phyloP scores from a whole-genome alignment of 169 alveolate genomes.

The Condylostoma magnum region DNA sequence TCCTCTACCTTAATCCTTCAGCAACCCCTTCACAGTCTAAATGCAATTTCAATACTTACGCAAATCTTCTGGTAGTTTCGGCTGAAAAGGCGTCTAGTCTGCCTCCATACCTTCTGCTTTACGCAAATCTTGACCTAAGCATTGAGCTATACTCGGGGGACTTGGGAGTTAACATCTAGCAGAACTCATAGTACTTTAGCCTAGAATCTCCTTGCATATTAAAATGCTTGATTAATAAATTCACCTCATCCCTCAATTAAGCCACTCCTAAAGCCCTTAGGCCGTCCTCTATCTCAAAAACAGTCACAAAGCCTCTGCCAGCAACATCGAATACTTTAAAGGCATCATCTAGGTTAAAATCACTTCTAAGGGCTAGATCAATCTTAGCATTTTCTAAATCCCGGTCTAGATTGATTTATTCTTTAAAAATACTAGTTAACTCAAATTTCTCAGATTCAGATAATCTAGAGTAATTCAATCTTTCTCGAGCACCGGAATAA shows the following conservation, averaged over 20 bases:
- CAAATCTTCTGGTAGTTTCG: not conserved
- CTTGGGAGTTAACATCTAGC: constrained; percentile 46
- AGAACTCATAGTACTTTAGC: constrained; percentile 43
- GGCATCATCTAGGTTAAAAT: constrained; percentile 73
- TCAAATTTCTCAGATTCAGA: constrained; percentile 30
- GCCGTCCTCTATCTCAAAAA: constrained; percentile 43
- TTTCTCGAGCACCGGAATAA: too few relatives aligned
- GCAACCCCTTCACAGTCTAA: constrained; percentile 9
- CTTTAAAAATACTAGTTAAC: constrained; percentile 32
- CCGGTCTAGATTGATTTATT: constrained; percentile 39
- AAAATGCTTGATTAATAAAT: constrained; percentile 41
- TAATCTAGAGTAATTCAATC: too few relatives aligned
- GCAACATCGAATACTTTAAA: constrained; percentile 63
- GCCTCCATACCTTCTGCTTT: not conserved
- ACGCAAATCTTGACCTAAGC: constrained; percentile 9
- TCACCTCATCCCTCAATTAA: constrained; percentile 43
- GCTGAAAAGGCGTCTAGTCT: not conserved
- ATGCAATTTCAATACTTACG: not conserved
- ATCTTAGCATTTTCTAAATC: constrained; percentile 58
- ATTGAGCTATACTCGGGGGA: constrained; percentile 1
- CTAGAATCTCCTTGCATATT: constrained; percentile 41
- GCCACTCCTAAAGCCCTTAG: constrained; percentile 31
- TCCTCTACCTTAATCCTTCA: constrained; percentile 28
- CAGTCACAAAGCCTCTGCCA: constrained; percentile 48
- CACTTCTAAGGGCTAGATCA: constrained; percentile 53